Base-by-base conservation (phyloP, 768 basidiomycete species). In the Russula abietina region DNA sequence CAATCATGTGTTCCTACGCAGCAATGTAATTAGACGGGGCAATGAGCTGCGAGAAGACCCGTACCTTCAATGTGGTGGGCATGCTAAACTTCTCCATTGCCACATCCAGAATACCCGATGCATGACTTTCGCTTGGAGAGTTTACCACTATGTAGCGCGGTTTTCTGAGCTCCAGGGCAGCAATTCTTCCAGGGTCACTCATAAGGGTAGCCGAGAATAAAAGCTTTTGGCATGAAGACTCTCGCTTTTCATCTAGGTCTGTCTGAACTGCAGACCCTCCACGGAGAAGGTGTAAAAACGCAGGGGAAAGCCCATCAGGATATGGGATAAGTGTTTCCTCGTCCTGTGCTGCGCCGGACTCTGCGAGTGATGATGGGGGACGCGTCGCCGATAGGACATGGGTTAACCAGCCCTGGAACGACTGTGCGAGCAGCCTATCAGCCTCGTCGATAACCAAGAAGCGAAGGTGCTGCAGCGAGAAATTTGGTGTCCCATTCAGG, bases 361-460 rank as follows among this genome's bases (percentile, higher is more conserved):
- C 60, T 4, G 39, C 53, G 17, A 55, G 49, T 11, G 51, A 19
- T 1, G 63, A n/a, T n/a, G n/a, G 65, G 72, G 80, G 77, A 41
- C 75, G 81, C 11, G 85, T 89, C 8, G 91, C 92, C n/a, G 81
- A 75, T 9, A 97, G 77, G 4, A 98, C 89, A 69, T 86, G 86
- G 7, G 83, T 81, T 3, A 98, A 77, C 96, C 95, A 99, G 71
- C 93, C 91, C 73, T 98, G 94, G 75, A 97, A 98, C 1, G 92
- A 93, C 72, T 98, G 94, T 11, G 90, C 88, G 10, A 99, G 80
- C 0, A 99, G 80, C n/a, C 94, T 84, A 71, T 99, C 97, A 0
- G 97, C 97, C 75, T 99, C 97, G 73, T 99, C 97, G 60, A 99
- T 92, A 32, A 98, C 96, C 63, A 98, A 77, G 73, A 93, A 98